These are phyloP conservation scores for Debaryomyces nepalensis DNA, from an alignment of 1,139 yeast species.

Conservation along the genomic window DNA sequence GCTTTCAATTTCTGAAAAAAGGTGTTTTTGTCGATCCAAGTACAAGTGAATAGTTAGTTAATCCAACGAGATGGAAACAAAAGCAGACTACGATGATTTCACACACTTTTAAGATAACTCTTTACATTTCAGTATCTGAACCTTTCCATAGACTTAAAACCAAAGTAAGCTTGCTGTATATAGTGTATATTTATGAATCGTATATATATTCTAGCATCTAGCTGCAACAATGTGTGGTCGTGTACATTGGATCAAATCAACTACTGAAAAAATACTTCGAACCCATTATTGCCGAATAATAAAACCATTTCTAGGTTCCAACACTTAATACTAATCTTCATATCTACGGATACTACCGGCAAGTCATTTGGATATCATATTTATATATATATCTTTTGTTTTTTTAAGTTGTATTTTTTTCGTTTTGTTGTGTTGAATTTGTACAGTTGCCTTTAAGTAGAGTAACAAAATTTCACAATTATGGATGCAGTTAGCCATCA, in stretches of 20 bases:
- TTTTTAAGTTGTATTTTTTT: slow-evolving; percentile 1
- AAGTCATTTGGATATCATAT: slow-evolving; percentile 8
- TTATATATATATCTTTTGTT: not conserved
- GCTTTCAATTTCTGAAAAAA: no score
- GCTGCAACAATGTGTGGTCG: not conserved
- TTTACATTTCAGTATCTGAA: no score
- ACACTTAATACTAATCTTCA: slow-evolving; percentile 14
- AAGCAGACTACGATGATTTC: no score
- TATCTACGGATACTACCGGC: slow-evolving; percentile 4
- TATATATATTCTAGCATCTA: slow-evolving; percentile 2
- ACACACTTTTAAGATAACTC: no score
- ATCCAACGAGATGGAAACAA: no score
- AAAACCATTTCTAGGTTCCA: slow-evolving; percentile 19
- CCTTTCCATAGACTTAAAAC: no score
- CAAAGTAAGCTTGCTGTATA: not conserved
- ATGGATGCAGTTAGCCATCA: slow-evolving; percentile 15
- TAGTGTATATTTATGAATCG: not conserved
- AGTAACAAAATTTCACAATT: slow-evolving; percentile 7
- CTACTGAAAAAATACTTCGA: slow-evolving; percentile 6
- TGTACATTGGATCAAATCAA: slow-evolving; percentile 5
- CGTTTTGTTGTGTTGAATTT: slow-evolving; percentile 9
- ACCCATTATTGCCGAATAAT: no score
- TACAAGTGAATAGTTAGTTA: no score
- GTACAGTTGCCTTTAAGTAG: slow-evolving; percentile 8
- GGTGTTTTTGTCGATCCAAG: no score